Evolutionary conservation across 148 eudicot species (phyloP).

Genomic region (Camellia granthamiana): DNA sequence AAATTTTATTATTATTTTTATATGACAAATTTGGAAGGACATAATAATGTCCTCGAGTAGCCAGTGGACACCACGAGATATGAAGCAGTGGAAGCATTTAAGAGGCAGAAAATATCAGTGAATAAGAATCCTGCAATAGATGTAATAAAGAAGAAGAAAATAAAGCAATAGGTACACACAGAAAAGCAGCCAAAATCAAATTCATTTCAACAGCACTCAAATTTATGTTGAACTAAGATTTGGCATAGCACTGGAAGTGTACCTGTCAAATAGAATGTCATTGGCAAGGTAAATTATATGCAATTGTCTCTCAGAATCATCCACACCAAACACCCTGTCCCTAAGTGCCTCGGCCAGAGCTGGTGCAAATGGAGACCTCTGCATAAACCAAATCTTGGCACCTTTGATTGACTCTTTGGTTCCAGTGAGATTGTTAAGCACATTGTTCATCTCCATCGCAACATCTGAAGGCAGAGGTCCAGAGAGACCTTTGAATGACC

Average conservation of each 20-base stretch:
- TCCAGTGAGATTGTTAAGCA: conserved; percentile 75
- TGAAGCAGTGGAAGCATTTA: not conserved
- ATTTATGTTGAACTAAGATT: no score
- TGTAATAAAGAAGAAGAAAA: not conserved
- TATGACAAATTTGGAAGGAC: no score
- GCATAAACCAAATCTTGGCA: conserved; percentile 98
- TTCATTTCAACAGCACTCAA: no score
- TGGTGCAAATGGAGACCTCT: conserved; percentile 85
- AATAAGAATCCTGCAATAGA: not conserved
- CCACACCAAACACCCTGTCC: conserved; percentile 64
- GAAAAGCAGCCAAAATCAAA: no score
- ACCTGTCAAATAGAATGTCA: conserved; percentile 98
- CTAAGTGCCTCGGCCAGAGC: conserved; percentile 87
- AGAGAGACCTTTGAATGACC: conserved; percentile 67
- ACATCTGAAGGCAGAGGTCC: conserved; percentile 94
- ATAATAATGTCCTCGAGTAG: not conserved
- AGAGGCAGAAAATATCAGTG: not conserved
- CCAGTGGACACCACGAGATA: not conserved
- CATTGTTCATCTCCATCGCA: conserved; percentile 84
- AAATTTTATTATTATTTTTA: no score
- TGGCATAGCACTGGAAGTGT: not conserved
- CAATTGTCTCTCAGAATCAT: conserved; percentile 88
- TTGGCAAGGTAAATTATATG: conserved; percentile 92
- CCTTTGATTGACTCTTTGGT: conserved; percentile 96
- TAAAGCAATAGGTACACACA: not conserved